Evolutionary conservation across 2,329 filamentous ascomycete species (phyloP).

Genomic region (Coniochaeta sp.): DNA sequence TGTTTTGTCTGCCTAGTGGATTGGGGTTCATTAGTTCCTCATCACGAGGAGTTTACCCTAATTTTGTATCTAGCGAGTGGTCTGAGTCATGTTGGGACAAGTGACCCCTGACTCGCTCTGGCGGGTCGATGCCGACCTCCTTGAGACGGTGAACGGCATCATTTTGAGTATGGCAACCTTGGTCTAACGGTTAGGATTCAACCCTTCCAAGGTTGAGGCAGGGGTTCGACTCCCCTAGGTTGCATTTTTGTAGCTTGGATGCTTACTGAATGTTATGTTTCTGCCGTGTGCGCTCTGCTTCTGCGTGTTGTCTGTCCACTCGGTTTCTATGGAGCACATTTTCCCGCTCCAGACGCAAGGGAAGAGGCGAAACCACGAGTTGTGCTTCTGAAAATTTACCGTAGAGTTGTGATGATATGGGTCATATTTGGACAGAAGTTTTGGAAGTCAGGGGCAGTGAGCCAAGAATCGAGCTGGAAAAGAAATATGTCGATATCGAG

Average conservation of each 20-base stretch:
- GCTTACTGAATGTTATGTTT: background rate
- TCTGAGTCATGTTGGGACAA: background rate
- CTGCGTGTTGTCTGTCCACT: background rate
- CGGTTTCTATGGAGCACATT: too few relatives aligned
- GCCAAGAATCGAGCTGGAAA: background rate
- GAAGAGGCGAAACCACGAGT: too few relatives aligned
- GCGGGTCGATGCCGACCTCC: background rate
- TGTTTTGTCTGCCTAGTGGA: too few relatives aligned
- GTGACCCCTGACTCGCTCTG: background rate
- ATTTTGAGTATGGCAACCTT: background rate
- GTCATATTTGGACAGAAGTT: too few relatives aligned
- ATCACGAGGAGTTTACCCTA: too few relatives aligned
- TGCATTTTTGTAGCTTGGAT: background rate
- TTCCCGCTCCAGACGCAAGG: too few relatives aligned
- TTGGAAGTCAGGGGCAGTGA: background rate
- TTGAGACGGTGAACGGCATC: background rate
- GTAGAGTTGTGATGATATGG: too few relatives aligned
- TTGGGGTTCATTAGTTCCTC: too few relatives aligned
- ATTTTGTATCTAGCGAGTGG: background rate
- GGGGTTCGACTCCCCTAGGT: background rate
- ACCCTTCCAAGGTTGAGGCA: conserved; percentile 1
- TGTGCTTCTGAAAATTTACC: too few relatives aligned
- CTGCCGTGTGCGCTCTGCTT: background rate
- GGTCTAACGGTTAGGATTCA: conserved; percentile 1
- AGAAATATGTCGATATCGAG: background rate